Percentiles rank a stretch among this genome's conserved stretches.
Evolutionary conservation across 768 basidiomycete genomes (phyloP).

Genomic region (Auriculariales sp.): DNA sequence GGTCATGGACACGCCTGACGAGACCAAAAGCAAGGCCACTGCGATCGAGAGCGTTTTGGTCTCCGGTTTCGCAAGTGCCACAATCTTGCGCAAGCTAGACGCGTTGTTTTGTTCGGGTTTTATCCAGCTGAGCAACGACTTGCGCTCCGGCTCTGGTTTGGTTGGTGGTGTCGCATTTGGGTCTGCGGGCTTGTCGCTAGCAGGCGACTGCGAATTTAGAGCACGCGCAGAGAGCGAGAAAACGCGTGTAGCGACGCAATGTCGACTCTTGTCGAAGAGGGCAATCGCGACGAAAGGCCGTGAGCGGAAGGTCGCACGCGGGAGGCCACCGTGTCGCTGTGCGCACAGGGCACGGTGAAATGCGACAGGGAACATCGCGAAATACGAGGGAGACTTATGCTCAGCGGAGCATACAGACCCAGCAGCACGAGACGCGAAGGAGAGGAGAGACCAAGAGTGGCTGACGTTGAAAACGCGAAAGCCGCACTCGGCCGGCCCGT

Average conservation of each 20-base stretch:
- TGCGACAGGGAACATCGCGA: not conserved
- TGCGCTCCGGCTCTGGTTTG: not conserved
- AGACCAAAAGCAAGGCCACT: slow-evolving; percentile 62
- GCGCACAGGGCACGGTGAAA: not conserved
- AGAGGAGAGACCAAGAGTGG: too few relatives aligned
- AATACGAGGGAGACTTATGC: too few relatives aligned
- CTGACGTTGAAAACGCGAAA: too few relatives aligned
- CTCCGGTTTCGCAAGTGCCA: slow-evolving; percentile 72
- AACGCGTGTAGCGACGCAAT: not conserved
- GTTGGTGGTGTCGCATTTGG: not conserved
- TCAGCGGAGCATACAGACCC: too few relatives aligned
- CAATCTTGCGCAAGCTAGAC: slow-evolving; percentile 61
- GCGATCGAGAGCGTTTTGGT: slow-evolving; percentile 60
- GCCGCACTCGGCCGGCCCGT: too few relatives aligned
- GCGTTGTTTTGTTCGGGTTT: slow-evolving; percentile 24
- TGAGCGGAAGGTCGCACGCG: not conserved
- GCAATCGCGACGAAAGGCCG: not conserved
- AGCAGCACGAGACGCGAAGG: too few relatives aligned
- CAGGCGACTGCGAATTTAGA: not conserved
- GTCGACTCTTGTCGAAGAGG: not conserved
- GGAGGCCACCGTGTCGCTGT: not conserved
- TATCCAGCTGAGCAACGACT: not conserved
- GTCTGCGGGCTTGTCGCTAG: not conserved
- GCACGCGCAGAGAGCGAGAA: not conserved
- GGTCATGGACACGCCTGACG: slow-evolving; percentile 81